Evolutionary conservation across 805 yeast genomes (phyloP), one percentile per base, ranked within the genome.

Genomic region (Dipodascus albidus): DNA sequence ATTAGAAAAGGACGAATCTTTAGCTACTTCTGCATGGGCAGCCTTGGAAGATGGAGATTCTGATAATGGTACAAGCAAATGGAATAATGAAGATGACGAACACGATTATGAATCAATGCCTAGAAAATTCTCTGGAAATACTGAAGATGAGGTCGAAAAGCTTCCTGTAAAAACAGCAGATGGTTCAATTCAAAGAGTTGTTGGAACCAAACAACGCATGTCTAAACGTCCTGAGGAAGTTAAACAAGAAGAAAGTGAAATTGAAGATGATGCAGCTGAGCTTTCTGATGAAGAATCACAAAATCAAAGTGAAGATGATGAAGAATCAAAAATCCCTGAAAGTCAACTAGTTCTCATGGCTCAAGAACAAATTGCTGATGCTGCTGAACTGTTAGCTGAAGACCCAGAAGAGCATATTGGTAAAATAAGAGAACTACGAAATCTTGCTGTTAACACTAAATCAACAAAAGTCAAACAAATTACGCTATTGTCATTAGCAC

Each of bases 361-460:
- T 47, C 86, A 89, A 62, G 97, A 89, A 68, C 87, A 85, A 53
- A 78, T 93, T 47, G 96, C 98, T 0, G 81, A 78, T 19, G 67
- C 83, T 50, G 96, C 95, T 0, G 85, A 87, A 42, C 77, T 77
- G 47, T 69, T 91, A 35, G 81, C 81, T 61, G 95, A 89, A 64
- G 87, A 87, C 55, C 96, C 98, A 3, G 98, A 93, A 66, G 96
- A 87, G 62, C 79, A 90, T 62, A 74, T 84, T 4, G 64, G 77
- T 14, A 72, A 80, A 24, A 71, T 90, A 11, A 75, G 85, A 1
- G 79, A 90, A 64, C 73, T 70, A 14, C 58, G 66, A 3, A 63
- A 61, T 11, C 56, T 59, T 17, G 58, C 62, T 33, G 52, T 52
- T 49, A 59, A 55, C 54, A 83, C 93, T 1, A 77, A 76, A 59